Percentiles rank a stretch among this genome's conserved stretches.
phyloP scores from a whole-genome alignment of 2,329 filamentous ascomycete genomes.

The Clathrospora elynae region DNA sequence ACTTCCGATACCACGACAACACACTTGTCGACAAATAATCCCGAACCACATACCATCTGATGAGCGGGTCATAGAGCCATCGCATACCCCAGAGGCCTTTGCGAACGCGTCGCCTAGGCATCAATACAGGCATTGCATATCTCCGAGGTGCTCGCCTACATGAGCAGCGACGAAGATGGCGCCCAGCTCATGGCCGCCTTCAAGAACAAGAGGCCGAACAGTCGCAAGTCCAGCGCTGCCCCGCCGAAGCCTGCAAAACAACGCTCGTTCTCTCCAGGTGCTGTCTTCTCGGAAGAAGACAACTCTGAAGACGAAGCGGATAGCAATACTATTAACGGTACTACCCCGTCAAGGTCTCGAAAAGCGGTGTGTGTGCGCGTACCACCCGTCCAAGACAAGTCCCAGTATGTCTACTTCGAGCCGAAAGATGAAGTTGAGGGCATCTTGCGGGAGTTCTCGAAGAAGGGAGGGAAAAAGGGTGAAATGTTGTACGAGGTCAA shows the following conservation, averaged over 20 bases:
- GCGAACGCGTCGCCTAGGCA: not conserved
- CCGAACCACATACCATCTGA: no score
- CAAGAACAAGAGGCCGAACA: slow-evolving; percentile 13
- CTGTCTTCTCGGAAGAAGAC: slow-evolving; percentile 23
- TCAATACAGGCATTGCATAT: no score
- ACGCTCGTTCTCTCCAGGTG: slow-evolving; percentile 20
- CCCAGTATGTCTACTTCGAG: slow-evolving; percentile 45
- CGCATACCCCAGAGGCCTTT: no score
- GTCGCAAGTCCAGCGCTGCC: slow-evolving; percentile 3
- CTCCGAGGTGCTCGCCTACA: slow-evolving; percentile 10
- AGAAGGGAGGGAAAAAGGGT: slow-evolving; percentile 26
- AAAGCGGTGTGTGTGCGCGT: slow-evolving; percentile 34
- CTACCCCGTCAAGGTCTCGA: slow-evolving; percentile 11
- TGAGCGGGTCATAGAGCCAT: no score
- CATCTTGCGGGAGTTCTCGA: slow-evolving; percentile 48
- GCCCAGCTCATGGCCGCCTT: slow-evolving; percentile 38
- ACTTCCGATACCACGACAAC: not conserved
- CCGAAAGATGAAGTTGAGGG: slow-evolving; percentile 44
- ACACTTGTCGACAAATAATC: no score
- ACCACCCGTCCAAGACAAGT: slow-evolving; percentile 28
- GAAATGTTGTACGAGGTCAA: slow-evolving; percentile 50
- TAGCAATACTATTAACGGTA: not conserved
- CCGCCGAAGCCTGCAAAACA: not conserved
- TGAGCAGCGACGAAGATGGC: slow-evolving; percentile 37
- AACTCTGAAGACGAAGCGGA: slow-evolving; percentile 19